These are phyloP conservation scores for Melanogaster broomeanus DNA, from an alignment of 768 basidiomycete genomes.

Conservation along the genomic window DNA sequence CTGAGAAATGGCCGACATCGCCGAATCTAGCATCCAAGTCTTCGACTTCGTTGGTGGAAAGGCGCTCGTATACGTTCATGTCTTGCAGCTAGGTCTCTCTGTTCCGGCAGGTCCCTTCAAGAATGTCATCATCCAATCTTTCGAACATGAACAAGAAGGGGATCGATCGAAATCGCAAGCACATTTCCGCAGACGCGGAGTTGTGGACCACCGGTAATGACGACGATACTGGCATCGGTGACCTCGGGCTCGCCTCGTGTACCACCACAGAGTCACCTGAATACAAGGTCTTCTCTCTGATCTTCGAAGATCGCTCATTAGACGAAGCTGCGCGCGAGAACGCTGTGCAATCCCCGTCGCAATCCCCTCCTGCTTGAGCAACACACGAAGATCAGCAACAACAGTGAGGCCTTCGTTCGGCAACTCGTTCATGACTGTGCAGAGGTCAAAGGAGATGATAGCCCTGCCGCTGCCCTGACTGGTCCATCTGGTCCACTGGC, in stretches of 20 bases:
- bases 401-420: conserved; percentile 29
- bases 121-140: conserved; percentile 26
- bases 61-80: conserved; percentile 14
- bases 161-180: conserved; percentile 25
- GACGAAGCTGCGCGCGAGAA: conserved; percentile 22
- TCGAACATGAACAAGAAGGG: conserved; percentile 26
- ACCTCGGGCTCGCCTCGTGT: conserved; percentile 30
- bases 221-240: conserved; percentile 30
- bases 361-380: conserved; percentile 29
- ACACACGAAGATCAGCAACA: conserved; percentile 28
- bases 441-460: conserved; percentile 15
- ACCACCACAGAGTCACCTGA: conserved; percentile 31
- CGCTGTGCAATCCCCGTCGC: conserved; percentile 25
- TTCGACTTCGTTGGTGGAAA: conserved; percentile 11
- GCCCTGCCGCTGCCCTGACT: conserved; percentile 14
- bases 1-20: conserved; percentile 6
- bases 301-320: conserved; percentile 31
- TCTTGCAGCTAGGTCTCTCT: conserved; percentile 11
- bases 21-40: conserved; percentile 10
- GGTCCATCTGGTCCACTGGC: conserved; percentile 11
- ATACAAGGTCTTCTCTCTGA: conserved; percentile 27
- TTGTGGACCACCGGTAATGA: conserved; percentile 32
- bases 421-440: conserved; percentile 28
- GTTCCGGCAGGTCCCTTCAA: conserved; percentile 21
- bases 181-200: conserved; percentile 26